Evolutionary conservation across 2,329 filamentous ascomycete species (phyloP), one percentile per base, ranked within the genome.

Genomic region (Fusarium annulatum): DNA sequence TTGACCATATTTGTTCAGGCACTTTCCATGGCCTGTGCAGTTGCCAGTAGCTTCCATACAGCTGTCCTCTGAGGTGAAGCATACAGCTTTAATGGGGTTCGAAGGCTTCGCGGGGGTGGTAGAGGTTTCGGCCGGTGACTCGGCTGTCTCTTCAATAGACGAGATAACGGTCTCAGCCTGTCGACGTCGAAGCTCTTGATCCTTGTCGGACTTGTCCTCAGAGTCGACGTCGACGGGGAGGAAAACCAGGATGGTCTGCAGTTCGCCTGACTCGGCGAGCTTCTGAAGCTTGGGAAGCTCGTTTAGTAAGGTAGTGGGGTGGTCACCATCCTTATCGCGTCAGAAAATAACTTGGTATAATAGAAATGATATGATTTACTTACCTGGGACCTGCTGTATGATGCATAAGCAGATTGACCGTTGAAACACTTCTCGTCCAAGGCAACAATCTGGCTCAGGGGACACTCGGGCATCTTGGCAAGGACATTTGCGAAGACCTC

Each of bases 11-110:
- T 92, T 92, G 80, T 92, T 86, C 74, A 88, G 85, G 85, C 96
- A 98, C 34, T 82, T 79, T 52, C 96, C 96, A 82, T 96, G 95
- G 61, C 92, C 91, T 19, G 93, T 94, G 87, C 96, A 99, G 80
- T 90, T 90, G 77, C 90, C 88, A 5, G 96, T 99, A 45, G 85
- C 86, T 64, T 87, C 86, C 56, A 88, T 84, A 84, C 96, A 98
- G 64, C 88, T 85, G 45, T 91, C 89, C 76, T 90, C 84, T 5
- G 91, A 91, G 59, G 86, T 81, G 86, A 97, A 96, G 87, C 96
- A 98, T 51, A 90, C 83, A 11, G 93, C 92, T 52, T 95, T 86
- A 30, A 86, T 73, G 42, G 82, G 78, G 65, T 83, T 79, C 57
- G 83, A 79, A 72, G 82, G 77, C 59, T 80, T 75, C 73, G 80